A percentile compares a stretch with the other conserved stretches of the same genome.
phyloP scores from a whole-genome alignment of 1,284 basidiomycete species.

The Microbotryum violaceum region DNA sequence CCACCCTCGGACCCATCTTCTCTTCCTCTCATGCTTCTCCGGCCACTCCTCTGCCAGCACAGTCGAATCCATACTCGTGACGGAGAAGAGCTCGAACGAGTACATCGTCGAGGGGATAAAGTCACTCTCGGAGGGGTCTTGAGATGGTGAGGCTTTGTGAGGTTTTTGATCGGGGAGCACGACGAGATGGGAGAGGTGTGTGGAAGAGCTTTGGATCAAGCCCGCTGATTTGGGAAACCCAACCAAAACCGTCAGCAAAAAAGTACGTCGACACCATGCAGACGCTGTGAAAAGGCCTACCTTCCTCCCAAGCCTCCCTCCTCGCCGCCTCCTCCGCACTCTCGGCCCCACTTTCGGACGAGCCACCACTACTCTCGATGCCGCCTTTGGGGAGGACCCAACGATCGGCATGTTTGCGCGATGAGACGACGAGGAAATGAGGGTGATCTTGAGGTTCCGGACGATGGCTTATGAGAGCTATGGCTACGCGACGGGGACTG shows the following conservation, averaged over 20 bases:
- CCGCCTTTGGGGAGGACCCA: slow-evolving; percentile 31
- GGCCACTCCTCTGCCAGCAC: slow-evolving; percentile 18
- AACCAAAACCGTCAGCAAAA: too few relatives aligned
- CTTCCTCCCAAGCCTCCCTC: slow-evolving; percentile 31
- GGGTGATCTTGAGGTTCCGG: neutral
- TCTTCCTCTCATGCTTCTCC: slow-evolving; percentile 18
- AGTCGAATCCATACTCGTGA: neutral
- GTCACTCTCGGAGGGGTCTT: neutral
- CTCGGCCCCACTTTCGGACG: slow-evolving; percentile 7
- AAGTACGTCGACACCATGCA: too few relatives aligned
- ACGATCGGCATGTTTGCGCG: slow-evolving; percentile 12
- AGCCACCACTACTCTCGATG: slow-evolving; percentile 6
- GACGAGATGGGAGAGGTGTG: slow-evolving; percentile 21
- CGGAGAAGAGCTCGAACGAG: slow-evolving; percentile 26
- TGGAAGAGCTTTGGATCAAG: neutral
- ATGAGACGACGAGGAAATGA: slow-evolving; percentile 15
- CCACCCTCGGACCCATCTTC: slow-evolving; percentile 17
- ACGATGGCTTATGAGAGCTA: slow-evolving; percentile 11
- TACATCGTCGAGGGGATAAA: slow-evolving; percentile 23
- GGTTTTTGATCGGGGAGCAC: slow-evolving; percentile 17
- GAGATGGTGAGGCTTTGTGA: slow-evolving; percentile 23
- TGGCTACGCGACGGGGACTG: slow-evolving; percentile 18
- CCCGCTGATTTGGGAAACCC: slow-evolving; percentile 9
- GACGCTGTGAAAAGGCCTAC: neutral
- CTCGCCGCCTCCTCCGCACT: slow-evolving; percentile 7